Base-by-base conservation (phyloP, 208 protist species). In the Naegleria fowleri region DNA sequence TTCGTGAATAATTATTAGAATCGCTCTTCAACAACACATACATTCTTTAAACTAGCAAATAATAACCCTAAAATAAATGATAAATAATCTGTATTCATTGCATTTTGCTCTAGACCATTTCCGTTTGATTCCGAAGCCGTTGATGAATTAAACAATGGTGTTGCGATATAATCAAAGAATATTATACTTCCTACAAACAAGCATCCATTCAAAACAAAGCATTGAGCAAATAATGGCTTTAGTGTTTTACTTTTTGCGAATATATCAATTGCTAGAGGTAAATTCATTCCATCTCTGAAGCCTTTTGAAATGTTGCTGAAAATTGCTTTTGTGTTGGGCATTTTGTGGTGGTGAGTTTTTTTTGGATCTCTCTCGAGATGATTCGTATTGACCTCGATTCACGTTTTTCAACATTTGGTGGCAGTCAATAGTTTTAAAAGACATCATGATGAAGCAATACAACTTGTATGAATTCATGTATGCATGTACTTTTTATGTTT, bases 161-260 rank as follows among this genome's bases (percentile, higher is more conserved):
- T 15, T 7, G 40, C 33, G 43, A 87, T 41, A 51, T 87, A 87
- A 29, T 87, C 83, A 16, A 87, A 51, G 13, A 87, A 29, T 29
- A 87, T 25, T 9, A 87, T 51, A 87, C 83, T 87, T 51, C 83
- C 83, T n/a, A 87, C 83, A 87, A 87, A 87, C 6, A 87, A 16
- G 15, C 13, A 25, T 51, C 83, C 83, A 87, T 87, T 87, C 41
- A 87, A 51, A 40, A 87, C 6, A 38, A 87, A 87, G 43, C 83
- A 87, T 33, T 51, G 33, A 13, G 11, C 40, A 51, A 87, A 87
- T 51, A 87, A 29, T 25, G 19, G 16, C 43, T 87, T 22, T 5
- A 87, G n/a, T 48, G 15, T 87, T 9, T 40, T 25, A 36, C 16
- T 36, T 48, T 87, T 87, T 51, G 41, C 83, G 29, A 87, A 87